Base-by-base conservation (phyloP, 2,329 filamentous ascomycete genomes). In the Claviceps digitariae region DNA sequence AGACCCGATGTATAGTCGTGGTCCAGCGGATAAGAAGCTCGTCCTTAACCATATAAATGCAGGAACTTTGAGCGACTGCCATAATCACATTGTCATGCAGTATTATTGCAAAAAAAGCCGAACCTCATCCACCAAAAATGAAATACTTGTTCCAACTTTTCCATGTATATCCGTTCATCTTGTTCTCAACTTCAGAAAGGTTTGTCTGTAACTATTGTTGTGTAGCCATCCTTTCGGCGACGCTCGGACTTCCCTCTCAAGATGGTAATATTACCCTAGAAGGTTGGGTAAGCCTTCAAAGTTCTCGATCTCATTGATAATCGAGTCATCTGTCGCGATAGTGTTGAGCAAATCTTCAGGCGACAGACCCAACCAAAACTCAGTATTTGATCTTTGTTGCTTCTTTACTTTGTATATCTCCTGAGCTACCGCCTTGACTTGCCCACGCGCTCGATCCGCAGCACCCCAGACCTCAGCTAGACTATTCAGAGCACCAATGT, bases 391-490 rank as follows among this genome's bases (percentile, higher is more conserved):
- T 64, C 78, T 74, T 60, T 74, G 74, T 47, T 73, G 73, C 70
- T 78, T 81, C 71, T 79, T 81, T 46, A 71, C 69, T 17, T 71
- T 73, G 64, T 79, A 84, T 50, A 91, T 83, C 60, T 90, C 85
- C 61, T 86, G 81, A n/a, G 88, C 87, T 20, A 93, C 86, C 9
- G 80, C 81, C 59, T 83, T 83, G 17, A 95, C 84, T 66, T 93
- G 87, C 4, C 76, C 77, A 56, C 85, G 77, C 2, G 87, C 86
- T 13, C 77, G 78, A 46, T 74, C 75, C 1, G 87, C 86, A 36
- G 89, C 82, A 38, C 79, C 78, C 87, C 87, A 93, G 3, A 87
- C 82, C 17, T 73, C 71, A 43, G 80, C 81, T 8, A 91, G 72
- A 41, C 81, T 76, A 60, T 84, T 83, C 43, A 93, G 75, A 0